Evolutionary conservation across 1,139 yeast genomes (phyloP).

Genomic region (Suhomyces panamericanus): DNA sequence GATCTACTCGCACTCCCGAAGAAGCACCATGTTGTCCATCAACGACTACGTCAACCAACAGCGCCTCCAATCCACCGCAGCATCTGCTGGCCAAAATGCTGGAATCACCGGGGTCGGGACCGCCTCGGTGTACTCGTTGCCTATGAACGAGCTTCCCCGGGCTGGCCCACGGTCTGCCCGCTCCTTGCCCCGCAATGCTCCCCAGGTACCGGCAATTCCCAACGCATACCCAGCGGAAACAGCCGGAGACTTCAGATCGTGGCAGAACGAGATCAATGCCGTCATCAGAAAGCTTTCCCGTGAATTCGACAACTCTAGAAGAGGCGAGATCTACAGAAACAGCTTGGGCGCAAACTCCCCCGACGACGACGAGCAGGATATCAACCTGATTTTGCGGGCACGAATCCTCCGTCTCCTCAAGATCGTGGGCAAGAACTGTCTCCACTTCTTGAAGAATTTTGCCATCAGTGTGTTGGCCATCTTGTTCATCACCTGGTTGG

Average conservation of each 20-base stretch:
- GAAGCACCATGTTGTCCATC: conserved; percentile 39
- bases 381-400: conserved; percentile 27
- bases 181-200: conserved; percentile 11
- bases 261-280: conserved; percentile 49
- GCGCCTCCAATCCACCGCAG: conserved; percentile 25
- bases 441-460: conserved; percentile 38
- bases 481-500: conserved; percentile 45
- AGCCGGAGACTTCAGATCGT: conserved; percentile 41
- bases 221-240: conserved; percentile 10
- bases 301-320: conserved; percentile 29
- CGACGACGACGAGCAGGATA: conserved; percentile 21
- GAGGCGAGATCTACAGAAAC: conserved; percentile 6
- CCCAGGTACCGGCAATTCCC: not conserved
- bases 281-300: conserved; percentile 41
- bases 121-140: conserved; percentile 31
- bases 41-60: conserved; percentile 43
- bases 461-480: conserved; percentile 40
- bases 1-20: conserved; percentile 48
- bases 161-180: conserved; percentile 7
- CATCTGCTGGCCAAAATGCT: conserved; percentile 15
- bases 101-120: conserved; percentile 16
- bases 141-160: conserved; percentile 12
- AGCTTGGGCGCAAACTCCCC: conserved; percentile 7
- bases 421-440: conserved; percentile 30
- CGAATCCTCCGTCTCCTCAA: conserved; percentile 26